These are phyloP conservation scores for Xylariaceae sp. DNA, from an alignment of 2,329 filamentous ascomycete genomes.

Conservation along the genomic window DNA sequence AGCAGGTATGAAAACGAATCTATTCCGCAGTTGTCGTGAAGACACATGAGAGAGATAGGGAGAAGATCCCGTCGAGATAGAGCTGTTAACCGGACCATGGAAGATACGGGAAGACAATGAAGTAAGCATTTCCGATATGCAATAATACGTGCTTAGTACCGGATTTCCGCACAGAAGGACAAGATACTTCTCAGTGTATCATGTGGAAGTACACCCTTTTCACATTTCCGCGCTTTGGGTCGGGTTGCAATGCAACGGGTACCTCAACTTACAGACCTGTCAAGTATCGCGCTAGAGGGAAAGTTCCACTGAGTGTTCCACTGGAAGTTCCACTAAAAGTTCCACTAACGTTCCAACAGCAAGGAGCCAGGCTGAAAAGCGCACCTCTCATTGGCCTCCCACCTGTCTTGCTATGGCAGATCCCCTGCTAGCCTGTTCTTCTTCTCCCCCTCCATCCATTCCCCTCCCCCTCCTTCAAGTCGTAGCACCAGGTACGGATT, in stretches of 20 bases:
- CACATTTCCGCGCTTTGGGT: not conserved
- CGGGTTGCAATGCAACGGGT: not conserved
- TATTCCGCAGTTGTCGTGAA: not conserved
- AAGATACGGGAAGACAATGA: not conserved
- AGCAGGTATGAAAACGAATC: not conserved
- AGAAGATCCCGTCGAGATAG: not conserved
- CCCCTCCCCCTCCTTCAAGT: not conserved
- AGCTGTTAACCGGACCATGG: not conserved
- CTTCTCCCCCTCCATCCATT: conserved; percentile 13
- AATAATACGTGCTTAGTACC: not conserved
- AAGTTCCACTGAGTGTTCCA: not conserved
- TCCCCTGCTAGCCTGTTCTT: conserved; percentile 19
- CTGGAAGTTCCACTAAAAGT: not conserved
- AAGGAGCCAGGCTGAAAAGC: not conserved
- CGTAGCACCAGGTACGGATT: not conserved
- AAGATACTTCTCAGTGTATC: not conserved
- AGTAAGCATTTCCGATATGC: not conserved
- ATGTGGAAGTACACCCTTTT: not conserved
- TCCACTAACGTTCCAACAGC: not conserved
- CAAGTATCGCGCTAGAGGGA: not conserved
- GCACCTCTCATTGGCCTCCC: conserved; percentile 22
- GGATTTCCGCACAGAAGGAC: not conserved
- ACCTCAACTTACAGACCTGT: not conserved
- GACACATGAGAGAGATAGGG: not conserved
- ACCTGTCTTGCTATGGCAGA: conserved; percentile 15